Evolutionary conservation across 805 yeast genomes (phyloP).

Genomic region (Scheffersomyces amazonensis): DNA sequence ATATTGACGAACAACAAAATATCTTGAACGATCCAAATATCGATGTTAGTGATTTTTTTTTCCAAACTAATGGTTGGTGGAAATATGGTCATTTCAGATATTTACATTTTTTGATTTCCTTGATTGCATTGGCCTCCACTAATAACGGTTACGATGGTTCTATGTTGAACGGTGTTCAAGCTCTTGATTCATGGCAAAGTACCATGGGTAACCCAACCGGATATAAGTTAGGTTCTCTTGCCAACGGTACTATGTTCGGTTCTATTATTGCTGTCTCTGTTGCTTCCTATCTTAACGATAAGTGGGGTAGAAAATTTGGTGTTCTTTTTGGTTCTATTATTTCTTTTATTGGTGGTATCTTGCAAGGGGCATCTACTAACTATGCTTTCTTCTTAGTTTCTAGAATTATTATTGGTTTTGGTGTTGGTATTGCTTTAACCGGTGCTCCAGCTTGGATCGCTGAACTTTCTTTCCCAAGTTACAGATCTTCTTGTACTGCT

Average conservation of each 20-base stretch:
- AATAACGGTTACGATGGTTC: conserved; percentile 49
- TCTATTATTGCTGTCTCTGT: conserved; percentile 24
- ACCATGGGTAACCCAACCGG: conserved; percentile 39
- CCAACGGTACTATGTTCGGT: conserved; percentile 45
- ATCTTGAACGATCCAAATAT: background rate
- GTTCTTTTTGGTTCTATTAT: conserved; percentile 22
- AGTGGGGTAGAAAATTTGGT: conserved; percentile 36
- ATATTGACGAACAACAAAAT: conserved; percentile 2
- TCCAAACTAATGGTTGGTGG: conserved; percentile 17
- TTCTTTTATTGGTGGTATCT: conserved; percentile 30
- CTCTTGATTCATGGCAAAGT: conserved; percentile 38
- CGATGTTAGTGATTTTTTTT: background rate
- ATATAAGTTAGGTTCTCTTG: conserved; percentile 37
- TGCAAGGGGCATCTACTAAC: conserved; percentile 34
- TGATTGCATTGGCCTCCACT: conserved; percentile 45
- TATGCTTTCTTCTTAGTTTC: conserved; percentile 39
- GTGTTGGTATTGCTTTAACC: conserved; percentile 37
- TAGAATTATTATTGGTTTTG: conserved; percentile 49
- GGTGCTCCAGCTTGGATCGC: conserved; percentile 49
- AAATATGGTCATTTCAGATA: conserved; percentile 33
- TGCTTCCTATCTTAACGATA: conserved; percentile 29
- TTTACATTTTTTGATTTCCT: conserved; percentile 36
- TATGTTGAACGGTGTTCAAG: conserved; percentile 50
- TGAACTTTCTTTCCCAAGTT: conserved; percentile 50
- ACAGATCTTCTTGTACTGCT: conserved; percentile 40